Conservation (phyloP, 495 filamentous ascomycete species). For the Aspergillus steynii region DNA sequence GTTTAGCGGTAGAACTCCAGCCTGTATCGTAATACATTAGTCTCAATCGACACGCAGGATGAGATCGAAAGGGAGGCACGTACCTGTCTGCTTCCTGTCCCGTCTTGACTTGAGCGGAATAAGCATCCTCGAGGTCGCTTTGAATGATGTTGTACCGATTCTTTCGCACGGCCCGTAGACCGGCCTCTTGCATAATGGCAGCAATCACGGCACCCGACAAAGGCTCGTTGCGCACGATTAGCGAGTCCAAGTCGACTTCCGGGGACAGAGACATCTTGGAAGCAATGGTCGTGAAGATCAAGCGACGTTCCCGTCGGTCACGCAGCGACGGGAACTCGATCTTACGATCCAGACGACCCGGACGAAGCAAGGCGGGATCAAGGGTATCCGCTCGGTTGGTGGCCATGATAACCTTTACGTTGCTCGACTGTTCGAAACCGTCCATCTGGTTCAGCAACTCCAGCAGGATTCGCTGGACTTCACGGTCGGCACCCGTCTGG, state of each 20-base stretch:
- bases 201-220: conserved; percentile 94
- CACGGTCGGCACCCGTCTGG: conserved; percentile 94
- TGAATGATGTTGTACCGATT: conserved; percentile 99
- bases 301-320: conserved; percentile 86
- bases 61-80: conserved; percentile 18
- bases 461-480: conserved; percentile 96
- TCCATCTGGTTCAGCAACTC: conserved; percentile 99
- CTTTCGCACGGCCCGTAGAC: conserved; percentile 91
- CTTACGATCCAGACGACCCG: conserved; percentile 94
- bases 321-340: conserved; percentile 94
- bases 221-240: conserved; percentile 96
- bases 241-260: conserved; percentile 91
- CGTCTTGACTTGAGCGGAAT: conserved; percentile 91
- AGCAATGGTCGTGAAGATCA: conserved; percentile 96
- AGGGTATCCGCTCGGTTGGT: conserved; percentile 97
- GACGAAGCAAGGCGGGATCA: conserved; percentile 90
- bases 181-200: conserved; percentile 98
- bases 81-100: conserved; percentile 67
- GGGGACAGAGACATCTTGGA: conserved; percentile 94
- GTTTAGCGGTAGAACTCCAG: conserved; percentile 59
- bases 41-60: conserved; percentile 8
- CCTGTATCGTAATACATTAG: conserved; percentile 30
- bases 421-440: conserved; percentile 96
- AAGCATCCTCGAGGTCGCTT: conserved; percentile 91
- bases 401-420: conserved; percentile 99